Conservation (phyloP, 352 stramenopile genomes). For the Phytophthora pini region DNA sequence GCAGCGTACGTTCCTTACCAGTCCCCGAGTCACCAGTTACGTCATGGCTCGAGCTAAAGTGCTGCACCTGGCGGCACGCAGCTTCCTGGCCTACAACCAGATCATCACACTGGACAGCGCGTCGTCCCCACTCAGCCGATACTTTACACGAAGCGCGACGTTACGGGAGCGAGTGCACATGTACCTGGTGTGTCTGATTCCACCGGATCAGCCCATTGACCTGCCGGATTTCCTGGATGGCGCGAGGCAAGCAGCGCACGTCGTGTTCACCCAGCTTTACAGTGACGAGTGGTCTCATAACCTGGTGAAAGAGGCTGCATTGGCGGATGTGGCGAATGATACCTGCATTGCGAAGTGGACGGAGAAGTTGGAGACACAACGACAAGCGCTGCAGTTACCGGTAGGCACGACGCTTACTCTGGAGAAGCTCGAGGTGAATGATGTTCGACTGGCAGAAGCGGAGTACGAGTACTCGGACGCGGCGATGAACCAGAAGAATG, state of each 20-base stretch:
- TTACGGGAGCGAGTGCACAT: conserved; percentile 53
- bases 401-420: conserved; percentile 29
- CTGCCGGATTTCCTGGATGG: conserved; percentile 47
- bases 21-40: conserved; percentile 32
- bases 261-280: conserved; percentile 38
- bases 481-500: conserved; percentile 18
- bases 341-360: conserved; percentile 35
- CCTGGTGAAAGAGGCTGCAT: background rate
- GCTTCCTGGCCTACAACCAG: conserved; percentile 44
- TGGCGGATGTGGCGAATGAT: conserved; percentile 31
- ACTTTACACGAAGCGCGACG: conserved; percentile 34
- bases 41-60: conserved; percentile 46
- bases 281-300: conserved; percentile 8
- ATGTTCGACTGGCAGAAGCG: conserved; percentile 33
- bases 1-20: conserved; percentile 27
- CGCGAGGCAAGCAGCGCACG: conserved; percentile 37
- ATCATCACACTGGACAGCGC: conserved; percentile 42
- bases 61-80: conserved; percentile 46
- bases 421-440: conserved; percentile 37
- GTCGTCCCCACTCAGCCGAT: conserved; percentile 31
- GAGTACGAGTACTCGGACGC: conserved; percentile 47
- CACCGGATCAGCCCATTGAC: conserved; percentile 50
- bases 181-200: conserved; percentile 51
- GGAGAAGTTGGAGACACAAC: conserved; percentile 25
- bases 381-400: conserved; percentile 25